These are phyloP conservation scores for Curvularia spicifera DNA, from an alignment of 2,329 filamentous ascomycete species.

Conservation along the genomic window DNA sequence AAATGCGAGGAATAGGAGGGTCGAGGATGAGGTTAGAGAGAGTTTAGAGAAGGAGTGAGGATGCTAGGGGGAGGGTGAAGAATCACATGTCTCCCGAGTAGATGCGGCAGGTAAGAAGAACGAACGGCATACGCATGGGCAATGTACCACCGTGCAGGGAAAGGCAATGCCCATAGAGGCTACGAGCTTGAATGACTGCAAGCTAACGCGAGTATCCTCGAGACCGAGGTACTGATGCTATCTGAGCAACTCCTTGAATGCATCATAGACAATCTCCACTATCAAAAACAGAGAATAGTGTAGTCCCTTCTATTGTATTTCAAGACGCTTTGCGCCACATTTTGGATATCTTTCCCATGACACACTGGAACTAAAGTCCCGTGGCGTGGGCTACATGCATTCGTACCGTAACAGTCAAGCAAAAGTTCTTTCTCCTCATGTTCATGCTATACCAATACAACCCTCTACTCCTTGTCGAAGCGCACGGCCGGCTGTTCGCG, in stretches of 20 bases:
- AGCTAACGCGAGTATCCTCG: not conserved
- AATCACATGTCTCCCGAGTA: too few species aligned
- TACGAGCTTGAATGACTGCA: not conserved
- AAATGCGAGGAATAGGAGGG: slow-evolving; percentile 48
- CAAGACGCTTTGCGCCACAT: not conserved
- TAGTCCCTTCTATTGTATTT: not conserved
- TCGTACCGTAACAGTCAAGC: slow-evolving; percentile 11
- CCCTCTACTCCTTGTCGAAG: slow-evolving; percentile 74
- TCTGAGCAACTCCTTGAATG: not conserved
- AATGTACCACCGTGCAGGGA: not conserved
- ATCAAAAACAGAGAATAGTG: not conserved
- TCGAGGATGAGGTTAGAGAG: slow-evolving; percentile 13
- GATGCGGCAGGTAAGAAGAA: not conserved
- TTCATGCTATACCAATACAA: not conserved
- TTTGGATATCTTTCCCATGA: slow-evolving; percentile 14
- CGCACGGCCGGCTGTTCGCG: slow-evolving; percentile 89
- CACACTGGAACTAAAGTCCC: not conserved
- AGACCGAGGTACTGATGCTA: not conserved
- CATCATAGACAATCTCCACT: too few species aligned
- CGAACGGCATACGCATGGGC: not conserved
- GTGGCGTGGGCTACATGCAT: not conserved
- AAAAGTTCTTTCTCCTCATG: not conserved
- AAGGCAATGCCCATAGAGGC: not conserved
- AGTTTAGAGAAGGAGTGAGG: slow-evolving; percentile 14
- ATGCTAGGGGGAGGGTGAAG: not conserved